A percentile compares a stretch with the other conserved stretches of the same genome.
phyloP scores from a whole-genome alignment of 108 stramenopile species.

The Skeletonema marinoi region DNA sequence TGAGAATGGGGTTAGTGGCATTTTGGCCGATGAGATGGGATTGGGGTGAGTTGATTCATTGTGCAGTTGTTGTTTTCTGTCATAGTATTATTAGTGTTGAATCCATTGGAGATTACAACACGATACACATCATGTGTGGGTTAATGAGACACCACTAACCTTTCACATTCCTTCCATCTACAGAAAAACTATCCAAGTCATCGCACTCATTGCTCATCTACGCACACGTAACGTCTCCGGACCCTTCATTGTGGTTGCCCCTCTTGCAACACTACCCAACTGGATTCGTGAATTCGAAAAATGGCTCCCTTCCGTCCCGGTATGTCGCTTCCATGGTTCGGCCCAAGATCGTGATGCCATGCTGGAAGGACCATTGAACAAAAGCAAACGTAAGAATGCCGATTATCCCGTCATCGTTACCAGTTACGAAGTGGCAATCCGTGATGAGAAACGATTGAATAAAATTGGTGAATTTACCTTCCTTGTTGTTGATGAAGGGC shows the following conservation, averaged over 20 bases:
- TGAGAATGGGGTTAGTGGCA: slow-evolving; percentile 98
- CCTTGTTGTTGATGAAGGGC: slow-evolving; percentile 98
- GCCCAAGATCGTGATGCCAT: slow-evolving; percentile 81
- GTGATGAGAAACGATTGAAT: slow-evolving; percentile 76
- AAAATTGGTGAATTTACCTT: slow-evolving; percentile 86
- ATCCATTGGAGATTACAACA: not conserved
- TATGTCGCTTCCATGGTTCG: slow-evolving; percentile 93
- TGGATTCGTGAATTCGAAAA: slow-evolving; percentile 97
- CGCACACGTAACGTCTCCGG: slow-evolving; percentile 86
- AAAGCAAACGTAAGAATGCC: slow-evolving; percentile 56
- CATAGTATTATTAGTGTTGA: not conserved
- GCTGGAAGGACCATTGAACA: slow-evolving; percentile 71
- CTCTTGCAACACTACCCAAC: slow-evolving; percentile 98
- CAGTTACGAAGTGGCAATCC: slow-evolving; percentile 93
- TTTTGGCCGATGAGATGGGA: slow-evolving; percentile 98
- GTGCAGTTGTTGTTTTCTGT: not conserved
- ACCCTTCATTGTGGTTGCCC: slow-evolving; percentile 94
- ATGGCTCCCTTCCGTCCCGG: slow-evolving; percentile 92
- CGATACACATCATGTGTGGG: not conserved
- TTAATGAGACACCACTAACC: not conserved
- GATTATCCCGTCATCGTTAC: slow-evolving; percentile 93
- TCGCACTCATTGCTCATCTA: slow-evolving; percentile 93
- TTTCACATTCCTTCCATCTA: not conserved
- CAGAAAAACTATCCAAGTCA: slow-evolving; percentile 94
- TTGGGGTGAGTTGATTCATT: slow-evolving; percentile 26